A percentile compares a stretch with the other conserved stretches of the same genome.
Conservation (phyloP, 805 yeast species). For the Cyberlindnera galapagoensis region DNA sequence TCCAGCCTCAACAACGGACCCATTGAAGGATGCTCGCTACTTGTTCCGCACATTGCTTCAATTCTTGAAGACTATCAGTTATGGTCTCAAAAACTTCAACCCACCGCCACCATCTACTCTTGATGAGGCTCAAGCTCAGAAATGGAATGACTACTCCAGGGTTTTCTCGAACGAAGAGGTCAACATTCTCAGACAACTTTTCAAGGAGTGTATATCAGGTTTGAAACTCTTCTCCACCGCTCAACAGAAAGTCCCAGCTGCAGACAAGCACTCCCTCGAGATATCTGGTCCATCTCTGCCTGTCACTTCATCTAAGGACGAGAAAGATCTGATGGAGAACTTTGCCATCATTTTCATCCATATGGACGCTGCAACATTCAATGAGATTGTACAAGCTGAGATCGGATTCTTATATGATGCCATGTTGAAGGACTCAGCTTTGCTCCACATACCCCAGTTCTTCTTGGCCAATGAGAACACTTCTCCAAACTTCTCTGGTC, state of each 20-base stretch:
- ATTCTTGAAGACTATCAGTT: slow-evolving; percentile 82
- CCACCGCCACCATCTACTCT: slow-evolving; percentile 59
- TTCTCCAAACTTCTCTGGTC: slow-evolving; percentile 84
- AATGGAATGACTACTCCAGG: slow-evolving; percentile 84
- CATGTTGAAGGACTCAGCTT: slow-evolving; percentile 76
- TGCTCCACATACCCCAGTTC: slow-evolving; percentile 88
- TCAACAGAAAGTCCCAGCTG: slow-evolving; percentile 18
- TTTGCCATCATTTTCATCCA: slow-evolving; percentile 91
- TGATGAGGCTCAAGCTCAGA: slow-evolving; percentile 41
- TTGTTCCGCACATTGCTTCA: slow-evolving; percentile 84
- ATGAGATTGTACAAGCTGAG: slow-evolving; percentile 82
- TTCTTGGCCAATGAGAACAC: slow-evolving; percentile 93
- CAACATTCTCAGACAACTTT: slow-evolving; percentile 63
- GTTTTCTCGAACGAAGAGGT: slow-evolving; percentile 82
- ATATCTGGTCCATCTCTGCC: slow-evolving; percentile 79
- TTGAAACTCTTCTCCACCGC: slow-evolving; percentile 62
- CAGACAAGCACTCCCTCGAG: slow-evolving; percentile 20
- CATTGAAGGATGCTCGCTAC: slow-evolving; percentile 81
- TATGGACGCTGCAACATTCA: slow-evolving; percentile 91
- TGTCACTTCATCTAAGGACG: slow-evolving; percentile 84
- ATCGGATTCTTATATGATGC: slow-evolving; percentile 70
- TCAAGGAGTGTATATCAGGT: slow-evolving; percentile 80
- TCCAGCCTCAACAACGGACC: slow-evolving; percentile 45
- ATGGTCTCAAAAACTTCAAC: slow-evolving; percentile 83
- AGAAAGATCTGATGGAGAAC: slow-evolving; percentile 91